Base-by-base conservation (phyloP, 306 rosid species). In the Ziziphus jujuba region DNA sequence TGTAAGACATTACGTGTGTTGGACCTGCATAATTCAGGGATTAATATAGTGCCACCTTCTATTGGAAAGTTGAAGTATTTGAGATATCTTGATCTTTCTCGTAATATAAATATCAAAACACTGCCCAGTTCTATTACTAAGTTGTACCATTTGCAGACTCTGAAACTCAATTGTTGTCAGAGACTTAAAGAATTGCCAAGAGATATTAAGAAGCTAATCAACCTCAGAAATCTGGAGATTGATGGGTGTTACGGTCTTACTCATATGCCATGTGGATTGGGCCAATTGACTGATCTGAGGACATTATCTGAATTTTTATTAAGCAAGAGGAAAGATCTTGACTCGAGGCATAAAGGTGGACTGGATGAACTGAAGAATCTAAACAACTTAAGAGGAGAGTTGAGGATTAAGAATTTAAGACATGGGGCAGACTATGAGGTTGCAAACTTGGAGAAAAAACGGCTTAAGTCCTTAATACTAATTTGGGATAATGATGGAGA, bases 151-250 rank as follows among this genome's bases (percentile, higher is more conserved):
- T 16, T 67, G 52, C 60, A 52, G 13, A 52, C 61, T 0, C 12
- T 67, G 47, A 54, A 51, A 0, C 72, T 54, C 17, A 52, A 16
- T 22, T 0, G 3, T 34, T 71, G 61, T 16, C 0, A 0, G 0
- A 2, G 0, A 1, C 59, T 71, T 10, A 1, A 21, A 6, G 68
- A 60, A 52, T 11, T 71, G 60, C 75, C 75, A 0, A 61, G n/a
- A 14, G 75, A 52, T 38, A 52, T 52, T 60, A 11, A 21, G 11
- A 71, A 61, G 2, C 45, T 24, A 24, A 23, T 61, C 17, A 61
- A 52, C n/a, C 75, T 71, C 16, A 71, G 16, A n/a, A 59, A 71
- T 61, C 75, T 71, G 14, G 69, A 61, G 55, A 5, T 60, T 21
- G 0, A 33, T 21, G 13, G 14, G 5, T 61, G 67, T 13, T 0